Base-by-base conservation (phyloP, 352 stramenopile genomes). In the Globisporangium emineosum region DNA sequence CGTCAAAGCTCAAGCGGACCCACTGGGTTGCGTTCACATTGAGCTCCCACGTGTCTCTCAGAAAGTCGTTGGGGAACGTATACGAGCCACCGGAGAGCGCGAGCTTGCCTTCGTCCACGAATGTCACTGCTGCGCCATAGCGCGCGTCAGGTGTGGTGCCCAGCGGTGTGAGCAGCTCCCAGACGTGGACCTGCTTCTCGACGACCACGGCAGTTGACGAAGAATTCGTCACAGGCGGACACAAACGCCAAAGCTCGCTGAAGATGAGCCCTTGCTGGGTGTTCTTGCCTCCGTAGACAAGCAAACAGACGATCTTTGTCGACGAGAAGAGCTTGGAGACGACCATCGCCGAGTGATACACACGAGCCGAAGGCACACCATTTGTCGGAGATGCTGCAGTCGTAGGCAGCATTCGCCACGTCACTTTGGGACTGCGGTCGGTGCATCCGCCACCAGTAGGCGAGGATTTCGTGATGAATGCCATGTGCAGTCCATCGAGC, bases 1-100 rank as follows among this genome's bases (percentile, higher is more conserved):
- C 59, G 0, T 70, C 57, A 61, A 88, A 89, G 19, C 69, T 67
- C 29, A 91, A 65, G 12, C 69, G 73, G 25, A 90, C 66, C 81
- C 84, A 93, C 60, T 89, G 81, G 15, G 73, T 84, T 0, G 80
- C 76, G 37, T 87, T 88, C 62, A 86, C 62, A 21, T 91, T 88
- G 50, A 89, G 68, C 57, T 91, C 84, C 84, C 84, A 93, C 15
- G 72, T 67, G 43, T 93, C 84, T 33, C 70, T 76, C 5, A 93
- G 70, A 52, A 89, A 93, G 56, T 93, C 84, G 54, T 73, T 88
- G 5, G 84, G 84, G 59, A 93, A 93, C n/a, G 72, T 76, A 56
- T 81, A 90, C 15, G 84, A 93, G 12, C 84, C 84, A 4, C 82
- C 84, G 7, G 74, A 68, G 6, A 93, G 66, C 30, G 78, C 70